phyloP scores from a whole-genome alignment of 2,329 filamentous ascomycete genomes.

The Nemania serpens region DNA sequence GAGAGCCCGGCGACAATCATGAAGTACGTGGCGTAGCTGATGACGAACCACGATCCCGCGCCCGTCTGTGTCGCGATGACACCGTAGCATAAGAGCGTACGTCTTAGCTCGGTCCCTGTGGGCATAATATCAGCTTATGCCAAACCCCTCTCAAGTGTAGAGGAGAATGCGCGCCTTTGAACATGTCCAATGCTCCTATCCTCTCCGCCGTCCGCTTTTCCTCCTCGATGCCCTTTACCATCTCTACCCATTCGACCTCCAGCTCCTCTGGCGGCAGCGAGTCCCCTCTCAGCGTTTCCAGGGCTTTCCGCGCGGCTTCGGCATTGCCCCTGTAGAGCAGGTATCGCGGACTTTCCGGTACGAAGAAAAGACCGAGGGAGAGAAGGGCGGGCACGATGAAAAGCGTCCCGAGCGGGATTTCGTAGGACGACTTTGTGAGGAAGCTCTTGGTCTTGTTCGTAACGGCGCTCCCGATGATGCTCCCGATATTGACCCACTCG shows the following conservation, averaged over 20 bases:
- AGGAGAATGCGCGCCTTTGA: slow-evolving; percentile 33
- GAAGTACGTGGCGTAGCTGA: slow-evolving; percentile 56
- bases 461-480: slow-evolving; percentile 51
- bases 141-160: background rate
- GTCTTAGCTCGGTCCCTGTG: slow-evolving; percentile 50
- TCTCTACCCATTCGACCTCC: slow-evolving; percentile 48
- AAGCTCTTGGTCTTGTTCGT: slow-evolving; percentile 48
- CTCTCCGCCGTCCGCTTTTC: slow-evolving; percentile 42
- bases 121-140: background rate
- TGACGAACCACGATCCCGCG: slow-evolving; percentile 55
- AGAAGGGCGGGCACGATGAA: slow-evolving; percentile 54
- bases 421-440: slow-evolving; percentile 47
- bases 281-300: slow-evolving; percentile 40
- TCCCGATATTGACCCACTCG: slow-evolving; percentile 55
- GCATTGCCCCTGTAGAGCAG: slow-evolving; percentile 43
- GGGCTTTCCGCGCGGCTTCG: slow-evolving; percentile 36
- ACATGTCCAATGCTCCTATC: slow-evolving; percentile 46
- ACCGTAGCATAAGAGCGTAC: slow-evolving; percentile 55
- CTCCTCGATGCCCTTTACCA: slow-evolving; percentile 46
- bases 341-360: slow-evolving; percentile 53
- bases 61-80: slow-evolving; percentile 52
- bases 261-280: slow-evolving; percentile 41
- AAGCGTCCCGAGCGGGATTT: slow-evolving; percentile 52
- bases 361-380: slow-evolving; percentile 50
- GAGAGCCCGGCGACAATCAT: slow-evolving; percentile 47